These are phyloP conservation scores for Didymella glomerata DNA, from an alignment of 2,329 filamentous ascomycete species.

Conservation along the genomic window DNA sequence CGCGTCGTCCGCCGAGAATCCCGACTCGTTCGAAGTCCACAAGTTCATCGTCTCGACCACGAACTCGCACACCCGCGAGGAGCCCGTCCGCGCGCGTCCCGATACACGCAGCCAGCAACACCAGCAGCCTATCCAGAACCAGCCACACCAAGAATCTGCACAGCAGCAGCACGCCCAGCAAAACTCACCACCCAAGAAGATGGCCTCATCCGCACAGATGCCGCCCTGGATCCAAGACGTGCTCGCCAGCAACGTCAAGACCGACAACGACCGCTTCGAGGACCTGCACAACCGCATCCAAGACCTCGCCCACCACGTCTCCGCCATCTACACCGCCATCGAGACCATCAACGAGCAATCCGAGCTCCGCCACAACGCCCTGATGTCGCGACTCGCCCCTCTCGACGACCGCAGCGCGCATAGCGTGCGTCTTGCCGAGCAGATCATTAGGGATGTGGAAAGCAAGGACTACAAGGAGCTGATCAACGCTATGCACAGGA, in stretches of 20 bases:
- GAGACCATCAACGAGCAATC: conserved; percentile 60
- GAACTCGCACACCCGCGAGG: conserved; percentile 47
- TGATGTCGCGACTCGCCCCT: conserved; percentile 47
- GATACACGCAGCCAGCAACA: conserved; percentile 45
- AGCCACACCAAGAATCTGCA: conserved; percentile 41
- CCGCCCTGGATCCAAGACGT: conserved; percentile 54
- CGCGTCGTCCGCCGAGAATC: conserved; percentile 86
- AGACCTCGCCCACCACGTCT: conserved; percentile 72
- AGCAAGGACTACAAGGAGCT: conserved; percentile 64
- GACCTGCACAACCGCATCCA: conserved; percentile 88
- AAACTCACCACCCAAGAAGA: conserved; percentile 33
- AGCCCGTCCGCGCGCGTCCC: conserved; percentile 42
- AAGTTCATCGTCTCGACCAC: conserved; percentile 76
- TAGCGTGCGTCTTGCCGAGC: conserved; percentile 59
- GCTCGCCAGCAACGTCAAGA: conserved; percentile 56
- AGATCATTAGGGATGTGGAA: conserved; percentile 63
- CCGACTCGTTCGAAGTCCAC: conserved; percentile 94
- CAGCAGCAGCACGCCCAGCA: conserved; percentile 30
- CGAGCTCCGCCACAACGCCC: conserved; percentile 66
- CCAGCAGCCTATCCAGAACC: conserved; percentile 31
- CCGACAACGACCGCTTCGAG: conserved; percentile 70
- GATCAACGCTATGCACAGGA: conserved; percentile 62
- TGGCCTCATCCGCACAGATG: conserved; percentile 40
- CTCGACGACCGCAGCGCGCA: conserved; percentile 44
- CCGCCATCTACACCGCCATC: conserved; percentile 67